Evolutionary conservation across 768 basidiomycete genomes (phyloP), one percentile per base, ranked within the genome.

Genomic region (Auriculariales sp.): DNA sequence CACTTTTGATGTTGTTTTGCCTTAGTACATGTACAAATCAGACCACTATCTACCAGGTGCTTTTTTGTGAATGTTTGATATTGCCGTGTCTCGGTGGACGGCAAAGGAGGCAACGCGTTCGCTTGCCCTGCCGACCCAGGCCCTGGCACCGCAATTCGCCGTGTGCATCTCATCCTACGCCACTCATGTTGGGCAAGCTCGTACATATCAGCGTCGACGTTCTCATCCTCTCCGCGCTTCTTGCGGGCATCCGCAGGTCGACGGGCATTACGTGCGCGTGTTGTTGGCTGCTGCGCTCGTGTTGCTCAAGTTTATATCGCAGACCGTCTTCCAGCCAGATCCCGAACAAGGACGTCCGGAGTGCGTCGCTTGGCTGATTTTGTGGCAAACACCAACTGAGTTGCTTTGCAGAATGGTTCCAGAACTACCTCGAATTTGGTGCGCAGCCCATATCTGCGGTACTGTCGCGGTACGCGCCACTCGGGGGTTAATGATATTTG

Each of bases 341-440:
- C 1, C 82, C 84, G 3, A 91, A 91, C 73, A 93, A 92, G 62
- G 89, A 93, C 57, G 59, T 91, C 28, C 81, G 89, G 36, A 80
- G 89, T 91, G 62, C 66, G 87, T 74, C 14, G 22, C 9, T 28
- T 11, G 42, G 28, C 19, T n/a, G n/a, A n/a, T n/a, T n/a, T n/a
- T n/a, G n/a, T n/a, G n/a, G n/a, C n/a, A 42, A 17, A 46, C 48
- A 48, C 47, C 19, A 33, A 10, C 17, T 7, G n/a, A 27, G 22
- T 51, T 27, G 31, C 50, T 30, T 15, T 34, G 6, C 58, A 91
- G 87, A 87, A 55, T 52, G 88, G 24, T 61, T 92, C 17, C 71
- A 74, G 34, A 75, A 81, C 9, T 92, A 90, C 68, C 75, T 92
- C 28, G 89, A 90, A 67, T 61, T 80, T 25, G 88, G 86, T 84